These are phyloP conservation scores for Beauveria bassiana DNA, from an alignment of 2,329 filamentous ascomycete species.

Conservation along the genomic window DNA sequence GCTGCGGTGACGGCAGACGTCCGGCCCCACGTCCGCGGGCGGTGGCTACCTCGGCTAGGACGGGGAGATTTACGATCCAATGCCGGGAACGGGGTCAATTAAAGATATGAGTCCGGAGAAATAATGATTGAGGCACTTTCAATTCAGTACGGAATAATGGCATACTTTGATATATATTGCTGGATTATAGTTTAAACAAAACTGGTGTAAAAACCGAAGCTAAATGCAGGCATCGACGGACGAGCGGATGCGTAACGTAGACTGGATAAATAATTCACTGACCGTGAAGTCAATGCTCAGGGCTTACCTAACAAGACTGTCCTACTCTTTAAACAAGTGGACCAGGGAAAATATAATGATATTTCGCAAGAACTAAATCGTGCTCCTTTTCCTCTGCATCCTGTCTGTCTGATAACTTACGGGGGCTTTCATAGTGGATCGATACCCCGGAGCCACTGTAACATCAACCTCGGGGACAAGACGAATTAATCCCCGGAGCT, in stretches of 20 bases:
- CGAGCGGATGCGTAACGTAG: not conserved
- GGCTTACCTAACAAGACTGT: too few species aligned
- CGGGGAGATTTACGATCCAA: not conserved
- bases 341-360: too few species aligned
- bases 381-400: too few species aligned
- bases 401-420: not conserved
- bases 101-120: too few species aligned
- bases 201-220: too few species aligned
- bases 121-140: too few species aligned
- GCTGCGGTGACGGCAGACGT: not conserved
- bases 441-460: not conserved
- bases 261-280: not conserved
- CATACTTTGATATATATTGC: too few species aligned
- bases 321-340: too few species aligned
- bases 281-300: too few species aligned
- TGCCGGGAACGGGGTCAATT: not conserved
- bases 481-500: not conserved
- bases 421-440: not conserved
- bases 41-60: constrained; percentile 7
- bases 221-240: not conserved
- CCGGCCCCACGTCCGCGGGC: constrained; percentile 1
- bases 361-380: too few species aligned
- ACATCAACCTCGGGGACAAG: not conserved
- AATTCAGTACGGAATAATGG: too few species aligned
- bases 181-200: too few species aligned